Evolutionary conservation across 169 alveolate genomes (phyloP).

Genomic region (Cryptosporidium parvum): DNA sequence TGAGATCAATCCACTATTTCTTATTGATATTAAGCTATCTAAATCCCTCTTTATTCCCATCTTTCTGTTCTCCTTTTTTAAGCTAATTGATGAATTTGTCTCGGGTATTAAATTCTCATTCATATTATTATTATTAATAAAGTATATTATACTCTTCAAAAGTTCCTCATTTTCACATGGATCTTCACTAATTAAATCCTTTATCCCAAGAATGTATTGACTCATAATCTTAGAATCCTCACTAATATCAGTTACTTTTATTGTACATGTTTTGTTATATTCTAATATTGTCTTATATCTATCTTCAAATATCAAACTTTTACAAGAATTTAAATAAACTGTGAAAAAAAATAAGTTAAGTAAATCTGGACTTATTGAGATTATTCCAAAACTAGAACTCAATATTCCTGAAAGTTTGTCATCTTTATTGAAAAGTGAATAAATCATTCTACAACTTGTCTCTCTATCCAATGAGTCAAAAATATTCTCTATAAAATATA

Average conservation of each 20-base stretch:
- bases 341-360: constrained; percentile 25
- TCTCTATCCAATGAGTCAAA: constrained; percentile 33
- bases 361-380: constrained; percentile 18
- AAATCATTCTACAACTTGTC: constrained; percentile 23
- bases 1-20: constrained; percentile 13
- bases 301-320: background rate
- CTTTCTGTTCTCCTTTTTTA: background rate
- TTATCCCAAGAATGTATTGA: background rate
- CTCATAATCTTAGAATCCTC: background rate
- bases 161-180: background rate
- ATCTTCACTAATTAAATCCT: background rate
- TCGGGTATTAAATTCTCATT: background rate
- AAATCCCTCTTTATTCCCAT: background rate
- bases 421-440: constrained; percentile 15
- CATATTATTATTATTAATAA: background rate
- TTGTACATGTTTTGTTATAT: background rate
- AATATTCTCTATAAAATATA: constrained; percentile 40
- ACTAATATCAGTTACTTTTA: background rate
- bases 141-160: background rate
- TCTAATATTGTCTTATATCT: background rate
- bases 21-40: background rate
- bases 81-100: background rate
- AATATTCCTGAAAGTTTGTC: background rate
- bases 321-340: constrained; percentile 9
- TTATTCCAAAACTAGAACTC: constrained; percentile 41